These are phyloP conservation scores for Setomelanomma holmii DNA, from an alignment of 2,329 filamentous ascomycete species.

Conservation along the genomic window DNA sequence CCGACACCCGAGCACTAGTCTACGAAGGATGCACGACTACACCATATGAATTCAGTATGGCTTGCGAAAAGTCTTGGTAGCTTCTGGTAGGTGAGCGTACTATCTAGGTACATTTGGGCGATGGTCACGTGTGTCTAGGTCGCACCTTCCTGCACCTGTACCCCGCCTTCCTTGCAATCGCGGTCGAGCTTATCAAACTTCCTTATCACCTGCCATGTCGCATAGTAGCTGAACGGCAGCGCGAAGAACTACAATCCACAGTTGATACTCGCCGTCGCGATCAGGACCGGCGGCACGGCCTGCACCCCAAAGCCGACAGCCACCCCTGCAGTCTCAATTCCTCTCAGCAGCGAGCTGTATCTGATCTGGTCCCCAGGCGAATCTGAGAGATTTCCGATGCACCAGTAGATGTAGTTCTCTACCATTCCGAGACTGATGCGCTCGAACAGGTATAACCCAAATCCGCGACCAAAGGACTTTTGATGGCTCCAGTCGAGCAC, in stretches of 20 bases:
- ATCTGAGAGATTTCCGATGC: constrained; percentile 55
- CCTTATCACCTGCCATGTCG: constrained; percentile 51
- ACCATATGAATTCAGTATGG: neutral
- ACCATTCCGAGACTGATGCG: constrained; percentile 50
- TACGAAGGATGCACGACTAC: neutral
- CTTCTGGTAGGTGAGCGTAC: neutral
- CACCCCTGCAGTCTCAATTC: constrained; percentile 53
- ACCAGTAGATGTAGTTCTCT: constrained; percentile 58
- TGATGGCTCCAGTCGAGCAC: constrained; percentile 55
- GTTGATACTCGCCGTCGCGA: constrained; percentile 55
- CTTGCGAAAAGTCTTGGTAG: neutral
- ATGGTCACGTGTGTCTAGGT: neutral
- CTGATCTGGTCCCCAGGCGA: constrained; percentile 55
- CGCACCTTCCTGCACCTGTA: neutral
- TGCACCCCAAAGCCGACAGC: constrained; percentile 55
- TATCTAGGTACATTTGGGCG: neutral
- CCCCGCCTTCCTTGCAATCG: constrained; percentile 4
- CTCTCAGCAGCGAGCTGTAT: constrained; percentile 54
- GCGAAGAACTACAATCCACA: constrained; percentile 53
- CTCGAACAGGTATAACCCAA: constrained; percentile 54
- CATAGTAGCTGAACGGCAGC: constrained; percentile 55
- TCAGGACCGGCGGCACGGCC: constrained; percentile 53
- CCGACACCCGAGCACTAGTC: neutral
- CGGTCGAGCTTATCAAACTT: constrained; percentile 46
- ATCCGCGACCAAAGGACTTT: constrained; percentile 51